Conservation (phyloP, 31 red algal species). For the Odonthalia washingtoniensis region DNA sequence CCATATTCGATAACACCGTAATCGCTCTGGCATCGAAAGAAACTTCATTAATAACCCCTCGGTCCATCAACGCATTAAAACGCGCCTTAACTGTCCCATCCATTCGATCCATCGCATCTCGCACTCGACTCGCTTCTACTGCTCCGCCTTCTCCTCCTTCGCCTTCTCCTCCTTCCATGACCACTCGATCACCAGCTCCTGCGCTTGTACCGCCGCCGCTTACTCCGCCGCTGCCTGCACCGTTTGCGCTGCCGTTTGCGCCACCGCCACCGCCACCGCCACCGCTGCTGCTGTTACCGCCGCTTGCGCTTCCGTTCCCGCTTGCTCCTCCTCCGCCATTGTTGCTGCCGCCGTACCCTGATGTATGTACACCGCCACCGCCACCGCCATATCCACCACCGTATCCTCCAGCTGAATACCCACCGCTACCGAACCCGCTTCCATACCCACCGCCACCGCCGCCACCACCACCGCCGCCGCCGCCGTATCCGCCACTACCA, state of each 20-base stretch:
- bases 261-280: slow-evolving; percentile 3
- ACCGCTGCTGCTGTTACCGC: slow-evolving; percentile 8
- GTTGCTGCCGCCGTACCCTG: neutral
- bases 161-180: neutral
- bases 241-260: slow-evolving; percentile 28
- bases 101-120: slow-evolving; percentile 64
- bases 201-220: slow-evolving; percentile 12
- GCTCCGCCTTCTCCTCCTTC: neutral
- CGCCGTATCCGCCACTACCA: neutral
- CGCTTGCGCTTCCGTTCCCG: neutral
- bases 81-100: slow-evolving; percentile 60
- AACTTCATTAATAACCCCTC: slow-evolving; percentile 57
- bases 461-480: slow-evolving; percentile 19
- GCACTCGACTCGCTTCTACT: slow-evolving; percentile 14
- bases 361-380: slow-evolving; percentile 4
- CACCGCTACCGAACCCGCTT: slow-evolving; percentile 24
- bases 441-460: neutral
- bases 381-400: neutral
- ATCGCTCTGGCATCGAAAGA: slow-evolving; percentile 82
- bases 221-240: neutral
- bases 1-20: slow-evolving; percentile 69
- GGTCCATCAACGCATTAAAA: slow-evolving; percentile 69
- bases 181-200: neutral
- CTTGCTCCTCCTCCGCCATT: slow-evolving; percentile 25
- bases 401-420: slow-evolving; percentile 23